phyloP scores from a whole-genome alignment of 2,329 filamentous ascomycete genomes.

The Phoma sp. region DNA sequence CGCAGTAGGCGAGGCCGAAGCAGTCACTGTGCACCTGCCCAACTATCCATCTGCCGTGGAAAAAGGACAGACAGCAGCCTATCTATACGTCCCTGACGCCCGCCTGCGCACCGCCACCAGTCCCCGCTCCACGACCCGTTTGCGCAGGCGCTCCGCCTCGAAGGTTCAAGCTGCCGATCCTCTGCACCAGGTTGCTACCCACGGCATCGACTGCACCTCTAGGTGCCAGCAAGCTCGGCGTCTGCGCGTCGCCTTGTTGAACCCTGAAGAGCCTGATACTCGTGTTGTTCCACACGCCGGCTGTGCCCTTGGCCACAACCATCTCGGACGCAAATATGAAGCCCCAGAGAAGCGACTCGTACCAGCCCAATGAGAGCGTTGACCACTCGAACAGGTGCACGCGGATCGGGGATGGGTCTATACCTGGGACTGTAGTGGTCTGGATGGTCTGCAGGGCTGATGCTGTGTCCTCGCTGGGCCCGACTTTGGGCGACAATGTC shows the following conservation, averaged over 20 bases:
- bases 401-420: constrained; percentile 76
- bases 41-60: neutral
- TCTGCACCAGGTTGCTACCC: constrained; percentile 84
- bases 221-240: constrained; percentile 82
- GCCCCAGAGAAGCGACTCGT: constrained; percentile 92
- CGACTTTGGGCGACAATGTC: constrained; percentile 59
- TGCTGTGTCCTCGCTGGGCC: constrained; percentile 52
- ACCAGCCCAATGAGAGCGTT: constrained; percentile 88
- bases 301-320: constrained; percentile 82
- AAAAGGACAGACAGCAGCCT: neutral
- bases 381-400: constrained; percentile 97
- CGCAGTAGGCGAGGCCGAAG: constrained; percentile 13
- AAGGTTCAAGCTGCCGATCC: constrained; percentile 82
- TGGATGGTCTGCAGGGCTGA: constrained; percentile 60
- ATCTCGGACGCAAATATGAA: constrained; percentile 92
- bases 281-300: constrained; percentile 94
- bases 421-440: constrained; percentile 68
- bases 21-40: neutral
- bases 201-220: constrained; percentile 92
- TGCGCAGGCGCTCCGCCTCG: constrained; percentile 48
- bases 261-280: constrained; percentile 87
- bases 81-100: constrained; percentile 46
- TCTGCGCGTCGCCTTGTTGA: constrained; percentile 79
- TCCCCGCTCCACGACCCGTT: constrained; percentile 26
- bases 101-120: constrained; percentile 26